Conservation (phyloP, 768 basidiomycete species). For the Tulasnella sp. region DNA sequence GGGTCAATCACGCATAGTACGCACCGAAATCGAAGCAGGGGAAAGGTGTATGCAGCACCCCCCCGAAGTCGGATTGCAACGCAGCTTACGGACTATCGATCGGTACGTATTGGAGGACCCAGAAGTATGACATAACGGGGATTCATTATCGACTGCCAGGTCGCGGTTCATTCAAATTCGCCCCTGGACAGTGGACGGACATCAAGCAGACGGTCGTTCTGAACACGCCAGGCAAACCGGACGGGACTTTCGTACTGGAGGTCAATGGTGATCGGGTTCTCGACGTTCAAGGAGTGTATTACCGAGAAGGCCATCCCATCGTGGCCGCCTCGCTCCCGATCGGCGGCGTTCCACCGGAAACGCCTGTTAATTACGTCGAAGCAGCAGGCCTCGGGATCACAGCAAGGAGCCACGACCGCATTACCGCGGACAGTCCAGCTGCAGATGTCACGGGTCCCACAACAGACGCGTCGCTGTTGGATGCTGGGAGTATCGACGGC, state of each 20-base stretch:
- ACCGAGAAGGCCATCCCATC: slow-evolving; percentile 33
- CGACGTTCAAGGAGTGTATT: slow-evolving; percentile 45
- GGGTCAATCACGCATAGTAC: slow-evolving; percentile 51
- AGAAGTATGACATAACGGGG: not conserved
- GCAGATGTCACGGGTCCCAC: slow-evolving; percentile 20
- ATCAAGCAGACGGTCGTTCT: slow-evolving; percentile 56
- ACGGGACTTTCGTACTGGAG: slow-evolving; percentile 52
- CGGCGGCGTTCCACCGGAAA: not conserved
- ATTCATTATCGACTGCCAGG: not conserved
- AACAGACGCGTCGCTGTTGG: not conserved
- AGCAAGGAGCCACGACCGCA: not conserved
- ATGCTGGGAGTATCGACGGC: not conserved
- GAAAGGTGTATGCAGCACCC: slow-evolving; percentile 41
- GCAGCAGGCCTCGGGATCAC: not conserved
- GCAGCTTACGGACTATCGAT: slow-evolving; percentile 60
- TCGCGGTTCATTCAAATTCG: slow-evolving; percentile 56
- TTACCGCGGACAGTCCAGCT: not conserved
- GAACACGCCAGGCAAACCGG: slow-evolving; percentile 60
- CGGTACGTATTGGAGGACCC: slow-evolving; percentile 24
- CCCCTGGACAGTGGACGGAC: slow-evolving; percentile 55
- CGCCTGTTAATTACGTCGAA: not conserved
- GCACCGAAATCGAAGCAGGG: slow-evolving; percentile 64
- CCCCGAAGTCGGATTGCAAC: slow-evolving; percentile 50
- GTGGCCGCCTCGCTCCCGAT: not conserved
- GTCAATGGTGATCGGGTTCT: slow-evolving; percentile 52